Evolutionary conservation across 257 asterid genomes (phyloP), one percentile per base, ranked within the genome.

Genomic region (Capsicum pubescens): DNA sequence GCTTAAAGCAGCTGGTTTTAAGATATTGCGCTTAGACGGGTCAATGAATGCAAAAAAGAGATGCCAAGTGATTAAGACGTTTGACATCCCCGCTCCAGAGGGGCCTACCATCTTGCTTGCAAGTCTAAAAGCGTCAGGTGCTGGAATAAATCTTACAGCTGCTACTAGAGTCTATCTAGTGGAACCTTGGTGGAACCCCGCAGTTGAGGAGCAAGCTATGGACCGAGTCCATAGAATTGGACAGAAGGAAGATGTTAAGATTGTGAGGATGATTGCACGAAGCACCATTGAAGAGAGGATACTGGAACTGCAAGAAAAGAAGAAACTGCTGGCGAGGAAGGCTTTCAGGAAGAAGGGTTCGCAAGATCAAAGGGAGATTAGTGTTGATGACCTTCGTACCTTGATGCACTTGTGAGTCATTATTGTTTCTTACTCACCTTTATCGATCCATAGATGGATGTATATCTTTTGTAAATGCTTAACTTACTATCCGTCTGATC

Each of bases 171-270:
- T 94, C 12, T 96, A 92, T 82, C 84, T 96, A 83, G 11, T 96
- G 81, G 99, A 96, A 79, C 99, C 99, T 2, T 96, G 99, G 99
- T 96, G 99, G 99, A 96, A 96, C 71, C 99, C 98, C 3, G 98
- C 98, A 0, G 88, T 93, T 1, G 99, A 96, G 88, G 98, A 96
- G 72, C 99, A 96, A 85, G 99, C 98, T 2, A 93, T 96, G 98
- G 99, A 96, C 66, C 79, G 99, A 39, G 97, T 96, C 50, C 99
- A 96, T 83, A 89, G 99, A 50, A 96, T 96, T 1, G 99, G 99
- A 3, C 99, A 96, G 79, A 92, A 82, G 84, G 88, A 88, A 7
- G 95, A 92, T 0, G 98, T 96, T 48, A 90, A 87, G 88, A 84
- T 96, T 9, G 95, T 96, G 88, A 89, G 97, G 87, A 48, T 96